Evolutionary conservation across 2,329 filamentous ascomycete genomes (phyloP), one percentile per base, ranked within the genome.

Genomic region (Colletotrichum sp.): DNA sequence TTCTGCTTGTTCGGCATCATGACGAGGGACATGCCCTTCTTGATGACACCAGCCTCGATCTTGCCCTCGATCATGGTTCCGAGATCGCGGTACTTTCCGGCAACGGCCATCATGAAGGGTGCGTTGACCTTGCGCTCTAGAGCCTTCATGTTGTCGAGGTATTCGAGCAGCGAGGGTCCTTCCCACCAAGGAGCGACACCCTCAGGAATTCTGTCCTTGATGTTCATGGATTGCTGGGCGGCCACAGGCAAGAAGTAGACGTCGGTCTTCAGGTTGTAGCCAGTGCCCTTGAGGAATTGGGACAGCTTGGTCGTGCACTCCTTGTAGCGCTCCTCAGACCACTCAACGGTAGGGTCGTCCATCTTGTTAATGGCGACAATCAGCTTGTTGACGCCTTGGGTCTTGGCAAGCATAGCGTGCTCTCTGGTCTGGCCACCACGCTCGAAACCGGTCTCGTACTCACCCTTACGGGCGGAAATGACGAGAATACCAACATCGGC

Each of bases 401-500:
- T 99, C 87, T 98, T 98, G 78, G 97, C 97, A 82, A 99, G 90
- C 88, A 99, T 95, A 70, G 97, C 97, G 85, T 98, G 96, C 90
- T 99, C 97, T 82, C 97, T 92, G 68, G 97, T 99, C 85, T 99
- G 97, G 47, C 97, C 96, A 76, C 97, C 97, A 87, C 95, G 82
- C 88, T 99, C 97, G 83, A 99, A 99, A 64, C 97, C 97, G 38
- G 97, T 98, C 86, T 99, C 97, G 84, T 98, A 99, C 86, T 99
- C 97, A 81, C 97, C 97, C 89, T 98, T 98, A 81, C 97, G 93
- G 55, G 97, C 95, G 66, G 94, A 97, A 81, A 98, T 98, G 82
- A 99, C 97, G 61, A 99, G 90, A 79, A 98, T 95, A 82, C 97
- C 97, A 36, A 99, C 93, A 84, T 98, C 95, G 63, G 95, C 95